Evolutionary conservation across 1,139 yeast species (phyloP).

Genomic region (Pichia sp.): DNA sequence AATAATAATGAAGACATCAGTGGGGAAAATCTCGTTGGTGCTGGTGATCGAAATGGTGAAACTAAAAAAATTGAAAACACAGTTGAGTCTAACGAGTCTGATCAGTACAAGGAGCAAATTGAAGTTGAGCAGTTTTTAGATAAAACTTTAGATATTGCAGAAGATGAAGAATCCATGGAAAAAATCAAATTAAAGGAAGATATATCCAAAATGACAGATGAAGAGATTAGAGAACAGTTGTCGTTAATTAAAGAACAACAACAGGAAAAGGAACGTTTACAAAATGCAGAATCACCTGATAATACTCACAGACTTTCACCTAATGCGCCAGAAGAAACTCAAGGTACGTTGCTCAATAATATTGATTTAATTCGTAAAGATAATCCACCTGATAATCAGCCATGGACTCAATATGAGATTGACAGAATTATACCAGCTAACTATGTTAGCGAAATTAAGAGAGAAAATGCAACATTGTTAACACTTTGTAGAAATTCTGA

Average conservation of each 20-base stretch:
- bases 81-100: background rate
- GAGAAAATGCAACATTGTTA: slow-evolving; percentile 46
- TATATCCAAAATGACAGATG: slow-evolving; percentile 14
- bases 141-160: background rate
- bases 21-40: background rate
- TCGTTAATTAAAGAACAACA: slow-evolving; percentile 9
- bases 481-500: slow-evolving; percentile 51
- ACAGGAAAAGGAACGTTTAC: background rate
- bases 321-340: slow-evolving; percentile 14
- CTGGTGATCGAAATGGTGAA: background rate
- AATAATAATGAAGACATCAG: background rate
- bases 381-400: slow-evolving; percentile 18
- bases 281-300: background rate
- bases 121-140: slow-evolving; percentile 6
- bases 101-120: slow-evolving; percentile 2
- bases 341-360: slow-evolving; percentile 23
- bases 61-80: background rate
- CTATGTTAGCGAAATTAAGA: background rate
- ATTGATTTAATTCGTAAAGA: slow-evolving; percentile 17
- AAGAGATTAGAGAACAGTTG: slow-evolving; percentile 15
- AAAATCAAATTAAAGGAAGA: background rate
- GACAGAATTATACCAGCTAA: slow-evolving; percentile 10
- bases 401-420: slow-evolving; percentile 16
- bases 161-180: background rate
- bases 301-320: background rate